Evolutionary conservation across 2,329 filamentous ascomycete genomes (phyloP).

Genomic region (Blumeria graminis): DNA sequence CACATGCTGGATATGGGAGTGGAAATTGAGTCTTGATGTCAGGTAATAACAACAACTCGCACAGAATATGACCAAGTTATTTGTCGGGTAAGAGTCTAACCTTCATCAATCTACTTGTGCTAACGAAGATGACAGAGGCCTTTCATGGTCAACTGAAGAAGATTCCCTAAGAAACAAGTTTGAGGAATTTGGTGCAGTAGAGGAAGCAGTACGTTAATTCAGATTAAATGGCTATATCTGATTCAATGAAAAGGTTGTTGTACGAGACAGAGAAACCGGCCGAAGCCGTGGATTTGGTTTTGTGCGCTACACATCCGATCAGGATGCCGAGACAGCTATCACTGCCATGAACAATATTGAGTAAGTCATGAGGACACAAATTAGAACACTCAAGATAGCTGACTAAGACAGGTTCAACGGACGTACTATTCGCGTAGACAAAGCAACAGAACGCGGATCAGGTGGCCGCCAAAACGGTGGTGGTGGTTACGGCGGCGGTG

Average conservation of each 20-base stretch:
- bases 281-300: conserved; percentile 96
- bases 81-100: no score
- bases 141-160: conserved; percentile 97
- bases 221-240: no score
- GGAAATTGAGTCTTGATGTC: no score
- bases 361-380: conserved; percentile 27
- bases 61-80: no score
- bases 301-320: conserved; percentile 61
- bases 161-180: conserved; percentile 70
- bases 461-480: conserved; percentile 27
- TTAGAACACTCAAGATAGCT: conserved; percentile 3
- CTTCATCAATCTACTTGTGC: no score
- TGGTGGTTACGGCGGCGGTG: conserved; percentile 12
- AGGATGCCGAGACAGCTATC: conserved; percentile 56
- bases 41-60: no score
- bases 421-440: conserved; percentile 83
- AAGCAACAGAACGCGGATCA: conserved; percentile 46
- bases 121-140: conserved; percentile 26
- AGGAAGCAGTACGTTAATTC: conserved; percentile 63
- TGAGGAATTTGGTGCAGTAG: conserved; percentile 68
- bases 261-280: conserved; percentile 91
- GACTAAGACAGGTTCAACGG: conserved; percentile 53
- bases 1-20: no score
- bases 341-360: conserved; percentile 67
- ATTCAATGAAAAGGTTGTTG: conserved; percentile 45